Conservation (phyloP, 2,329 filamentous ascomycete species). For the Apiospora marii region DNA sequence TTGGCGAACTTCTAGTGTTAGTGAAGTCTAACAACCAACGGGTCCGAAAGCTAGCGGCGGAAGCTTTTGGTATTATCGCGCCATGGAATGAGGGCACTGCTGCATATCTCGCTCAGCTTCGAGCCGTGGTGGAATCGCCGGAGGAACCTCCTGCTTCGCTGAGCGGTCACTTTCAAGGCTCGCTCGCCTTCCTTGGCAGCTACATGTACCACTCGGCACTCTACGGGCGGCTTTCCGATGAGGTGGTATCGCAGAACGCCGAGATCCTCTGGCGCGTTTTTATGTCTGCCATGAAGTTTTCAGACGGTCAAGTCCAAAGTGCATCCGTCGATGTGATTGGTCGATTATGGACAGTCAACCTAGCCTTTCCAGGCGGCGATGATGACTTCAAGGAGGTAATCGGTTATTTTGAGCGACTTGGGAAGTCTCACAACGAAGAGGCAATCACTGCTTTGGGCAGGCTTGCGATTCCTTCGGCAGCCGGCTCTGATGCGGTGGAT, state of each 20-base stretch:
- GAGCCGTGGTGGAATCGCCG: constrained; percentile 35
- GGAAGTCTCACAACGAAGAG: constrained; percentile 76
- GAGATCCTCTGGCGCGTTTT: constrained; percentile 36
- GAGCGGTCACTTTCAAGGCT: constrained; percentile 43
- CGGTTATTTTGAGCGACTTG: constrained; percentile 57
- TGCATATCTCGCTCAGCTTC: constrained; percentile 48
- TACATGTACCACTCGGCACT: constrained; percentile 39
- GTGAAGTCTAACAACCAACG: constrained; percentile 77
- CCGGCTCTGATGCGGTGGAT: constrained; percentile 52
- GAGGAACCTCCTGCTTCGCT: constrained; percentile 37
- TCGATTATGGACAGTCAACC: constrained; percentile 43
- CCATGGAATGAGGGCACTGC: constrained; percentile 65
- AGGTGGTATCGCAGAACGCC: constrained; percentile 34
- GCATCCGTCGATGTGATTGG: constrained; percentile 41
- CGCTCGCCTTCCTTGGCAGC: constrained; percentile 38
- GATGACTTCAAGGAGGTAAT: constrained; percentile 61
- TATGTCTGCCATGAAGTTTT: constrained; percentile 30
- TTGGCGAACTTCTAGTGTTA: constrained; percentile 62
- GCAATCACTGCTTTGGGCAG: constrained; percentile 84
- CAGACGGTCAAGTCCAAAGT: constrained; percentile 36
- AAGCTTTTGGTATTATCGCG: constrained; percentile 77
- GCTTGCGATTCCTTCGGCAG: constrained; percentile 65
- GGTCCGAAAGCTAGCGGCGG: constrained; percentile 71
- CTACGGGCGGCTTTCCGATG: constrained; percentile 34
- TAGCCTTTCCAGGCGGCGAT: constrained; percentile 38